Base-by-base conservation (phyloP, 768 basidiomycete species). In the Gymnopilus junonius region DNA sequence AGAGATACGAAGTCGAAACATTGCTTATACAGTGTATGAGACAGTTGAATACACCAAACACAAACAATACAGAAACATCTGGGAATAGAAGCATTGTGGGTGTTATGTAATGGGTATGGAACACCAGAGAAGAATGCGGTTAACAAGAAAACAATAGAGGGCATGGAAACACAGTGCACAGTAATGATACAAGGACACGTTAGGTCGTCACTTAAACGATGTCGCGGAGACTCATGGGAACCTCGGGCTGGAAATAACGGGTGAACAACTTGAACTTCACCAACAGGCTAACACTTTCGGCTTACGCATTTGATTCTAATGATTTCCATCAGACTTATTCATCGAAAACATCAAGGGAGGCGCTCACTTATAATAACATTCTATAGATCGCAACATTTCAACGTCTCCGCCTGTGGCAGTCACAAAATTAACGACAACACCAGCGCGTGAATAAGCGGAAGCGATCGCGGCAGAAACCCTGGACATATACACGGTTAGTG, bases 351-450 rank as follows among this genome's bases (percentile, higher is more conserved):
- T 51, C 27, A 31, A 45, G 20, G 23, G 48, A 27, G 35, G 31
- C 31, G 74, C 76, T 63, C 57, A 94, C 93, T 94, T 94, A 85
- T 97, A 98, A 80, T 95, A 97, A 84, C 95, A 97, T 82, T 99
- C 97, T 83, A 98, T 98, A 69, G 93, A 93, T 72, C 97, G 87
- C 65, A 99, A 81, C 95, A 98, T 97, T 80, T 99, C 97, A 59
- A 98, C 96, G 75, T 99, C 97, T 42, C 95, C 96, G 31, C 96
- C 95, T 14, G 95, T 95, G 58, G 96, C 97, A 60, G 96, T 97
- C 65, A 99, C 96, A 70, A 99, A 95, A 76, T 97, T 99, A 72
- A 99, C 85, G 63, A 97, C 85, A 57, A 98, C 92, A 29, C 97
- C 97, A 59, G 94, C 91, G 56, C 94, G 89, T 40, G 89, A 85